Percentiles rank a stretch among this genome's conserved stretches.
These are phyloP conservation scores for Coemansia sp. DNA, from an alignment of 192 early-diverging fungal genomes.

Conservation along the genomic window DNA sequence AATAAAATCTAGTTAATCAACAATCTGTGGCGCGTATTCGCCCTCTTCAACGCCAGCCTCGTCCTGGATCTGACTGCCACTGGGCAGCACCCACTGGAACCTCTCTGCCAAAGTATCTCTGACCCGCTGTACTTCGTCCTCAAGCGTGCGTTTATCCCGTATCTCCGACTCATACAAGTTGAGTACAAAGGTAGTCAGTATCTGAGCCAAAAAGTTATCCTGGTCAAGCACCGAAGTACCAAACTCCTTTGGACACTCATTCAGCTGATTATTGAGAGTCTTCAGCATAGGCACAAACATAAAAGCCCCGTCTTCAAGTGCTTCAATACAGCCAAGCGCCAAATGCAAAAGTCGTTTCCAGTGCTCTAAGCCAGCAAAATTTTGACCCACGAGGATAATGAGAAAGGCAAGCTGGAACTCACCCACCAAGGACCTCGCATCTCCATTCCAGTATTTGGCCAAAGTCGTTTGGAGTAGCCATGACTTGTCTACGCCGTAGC, in stretches of 20 bases:
- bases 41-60: slow-evolving; percentile 63
- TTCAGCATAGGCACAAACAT: slow-evolving; percentile 66
- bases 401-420: slow-evolving; percentile 87
- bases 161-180: slow-evolving; percentile 31
- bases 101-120: slow-evolving; percentile 57
- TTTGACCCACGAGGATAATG: slow-evolving; percentile 75
- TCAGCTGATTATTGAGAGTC: slow-evolving; percentile 16
- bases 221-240: slow-evolving; percentile 38
- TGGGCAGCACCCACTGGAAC: slow-evolving; percentile 70
- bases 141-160: slow-evolving; percentile 17
- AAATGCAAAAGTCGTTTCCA: slow-evolving; percentile 84
- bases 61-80: slow-evolving; percentile 58
- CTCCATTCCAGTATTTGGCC: slow-evolving; percentile 19
- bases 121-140: slow-evolving; percentile 51
- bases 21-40: slow-evolving; percentile 73
- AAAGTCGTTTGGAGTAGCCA: slow-evolving; percentile 64
- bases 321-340: slow-evolving; percentile 66
- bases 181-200: slow-evolving; percentile 51
- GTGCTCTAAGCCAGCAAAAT: slow-evolving; percentile 84
- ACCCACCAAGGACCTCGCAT: slow-evolving; percentile 62
- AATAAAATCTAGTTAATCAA: slow-evolving; percentile 33
- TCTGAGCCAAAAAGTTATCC: slow-evolving; percentile 30
- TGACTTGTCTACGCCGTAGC: slow-evolving; percentile 88
- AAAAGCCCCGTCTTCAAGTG: slow-evolving; percentile 49
- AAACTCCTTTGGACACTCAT: slow-evolving; percentile 38